Base-by-base conservation (phyloP, 2,329 filamentous ascomycete species). In the Alternaria viburni region DNA sequence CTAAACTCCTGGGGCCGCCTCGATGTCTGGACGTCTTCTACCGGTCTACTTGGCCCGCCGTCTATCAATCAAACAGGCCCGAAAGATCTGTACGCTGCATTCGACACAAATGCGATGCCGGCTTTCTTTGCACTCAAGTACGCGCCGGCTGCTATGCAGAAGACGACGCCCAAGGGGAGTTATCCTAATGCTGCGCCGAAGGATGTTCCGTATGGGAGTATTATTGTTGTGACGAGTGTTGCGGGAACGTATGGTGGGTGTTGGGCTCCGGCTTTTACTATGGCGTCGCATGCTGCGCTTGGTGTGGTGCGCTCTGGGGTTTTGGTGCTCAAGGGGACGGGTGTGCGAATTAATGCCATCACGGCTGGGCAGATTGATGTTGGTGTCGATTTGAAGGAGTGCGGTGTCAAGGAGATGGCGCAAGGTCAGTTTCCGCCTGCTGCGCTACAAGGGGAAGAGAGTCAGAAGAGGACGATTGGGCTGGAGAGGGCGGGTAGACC, bases 101-200 rank as follows among this genome's bases (percentile, higher is more conserved):
- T 89, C 74, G 86, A 89, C 70, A 85, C 86, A 3, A 88, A 89
- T 70, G 83, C 83, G 43, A 83, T 89, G 77, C 86, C 87, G 7
- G 87, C 88, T 3, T 90, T 90, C 80, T 89, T 88, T 69, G 88
- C 87, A 1, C 81, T 90, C 65, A 90, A 90, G 74, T 89, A 89
- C 69, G 87, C 87, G 0, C 87, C 88, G 0, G 84, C 87, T 3
- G 88, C 88, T 2, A 90, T 90, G 88, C 83, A 80, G 17, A 90
- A 90, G 73, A 83, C 85, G 7, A 85, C 85, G 0, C 81, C 83
- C 0, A 85, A 86, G 65, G 83, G 85, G 8, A 82, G 74, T 46
- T 90, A 90, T 69, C 82, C 86, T 0, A 90, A 90, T 69, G 88
- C 88, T 1, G 85, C 86, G 12, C 86, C 86, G 0, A 90, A 90